Conservation (phyloP, 2,329 filamentous ascomycete species). For the Aspergillus sp. region DNA sequence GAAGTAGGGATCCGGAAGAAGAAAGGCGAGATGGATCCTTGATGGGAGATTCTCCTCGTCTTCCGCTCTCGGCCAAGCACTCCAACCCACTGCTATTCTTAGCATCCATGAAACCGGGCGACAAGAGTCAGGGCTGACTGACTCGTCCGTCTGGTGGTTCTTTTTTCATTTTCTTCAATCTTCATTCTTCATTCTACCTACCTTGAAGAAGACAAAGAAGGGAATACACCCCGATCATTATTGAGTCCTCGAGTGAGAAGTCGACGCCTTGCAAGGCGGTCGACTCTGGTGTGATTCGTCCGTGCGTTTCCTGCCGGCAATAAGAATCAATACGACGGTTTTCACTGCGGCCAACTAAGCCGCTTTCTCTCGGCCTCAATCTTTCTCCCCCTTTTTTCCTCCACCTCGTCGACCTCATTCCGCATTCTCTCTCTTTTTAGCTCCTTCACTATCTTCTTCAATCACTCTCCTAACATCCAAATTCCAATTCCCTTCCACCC, state of each 20-base stretch:
- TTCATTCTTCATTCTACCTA: constrained; percentile 5
- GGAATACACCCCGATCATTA: not conserved
- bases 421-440: not conserved
- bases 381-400: constrained; percentile 7
- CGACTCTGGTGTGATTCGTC: not conserved
- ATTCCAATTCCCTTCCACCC: not conserved
- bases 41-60: no score
- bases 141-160: not conserved
- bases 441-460: not conserved
- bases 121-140: no score
- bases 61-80: not conserved
- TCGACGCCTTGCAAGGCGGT: constrained; percentile 1
- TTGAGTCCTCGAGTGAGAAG: not conserved
- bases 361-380: constrained; percentile 10
- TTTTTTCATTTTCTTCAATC: constrained; percentile 2
- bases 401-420: not conserved
- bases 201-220: not conserved
- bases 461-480: not conserved
- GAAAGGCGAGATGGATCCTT: not conserved
- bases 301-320: not conserved
- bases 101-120: constrained; percentile 4
- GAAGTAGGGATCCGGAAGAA: not conserved
- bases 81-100: constrained; percentile 8
- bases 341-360: constrained; percentile 20
- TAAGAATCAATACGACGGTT: constrained; percentile 5